These are phyloP conservation scores for Cytospora leucostoma DNA, from an alignment of 2,329 filamentous ascomycete genomes.

Conservation along the genomic window DNA sequence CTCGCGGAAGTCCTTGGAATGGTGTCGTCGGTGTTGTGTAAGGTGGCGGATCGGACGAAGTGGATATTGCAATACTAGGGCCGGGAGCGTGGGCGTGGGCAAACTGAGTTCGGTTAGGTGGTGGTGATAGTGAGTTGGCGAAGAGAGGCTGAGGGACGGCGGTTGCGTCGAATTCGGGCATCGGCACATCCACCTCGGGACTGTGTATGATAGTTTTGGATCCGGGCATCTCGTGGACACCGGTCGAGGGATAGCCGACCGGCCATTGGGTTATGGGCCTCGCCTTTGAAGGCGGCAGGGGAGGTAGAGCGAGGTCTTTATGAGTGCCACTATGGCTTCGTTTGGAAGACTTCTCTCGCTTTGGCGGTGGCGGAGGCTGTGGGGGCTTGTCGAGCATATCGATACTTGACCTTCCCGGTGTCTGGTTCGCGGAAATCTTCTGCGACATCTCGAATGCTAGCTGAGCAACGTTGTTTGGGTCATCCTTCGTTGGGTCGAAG, in stretches of 20 bases:
- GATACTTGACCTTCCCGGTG: conserved; percentile 13
- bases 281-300: conserved; percentile 15
- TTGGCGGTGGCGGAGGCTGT: conserved; percentile 23
- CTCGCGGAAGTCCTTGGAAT: conserved; percentile 17
- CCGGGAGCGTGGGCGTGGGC: conserved; percentile 5
- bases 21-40: conserved; percentile 20
- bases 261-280: conserved; percentile 26
- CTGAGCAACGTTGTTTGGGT: conserved; percentile 58
- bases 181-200: conserved; percentile 13
- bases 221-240: conserved; percentile 20
- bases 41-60: conserved; percentile 20
- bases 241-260: conserved; percentile 3
- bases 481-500: conserved; percentile 59
- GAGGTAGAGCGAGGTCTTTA: conserved; percentile 19
- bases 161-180: conserved; percentile 24
- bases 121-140: conserved; percentile 18
- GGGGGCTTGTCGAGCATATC: conserved; percentile 24
- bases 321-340: conserved; percentile 19
- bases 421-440: conserved; percentile 22
- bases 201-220: conserved; percentile 11
- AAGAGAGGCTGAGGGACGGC: conserved; percentile 26
- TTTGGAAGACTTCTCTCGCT: conserved; percentile 25
- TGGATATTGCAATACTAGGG: conserved; percentile 25
- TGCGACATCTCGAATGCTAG: conserved; percentile 60
- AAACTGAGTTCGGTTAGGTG: conserved; percentile 13